Conservation (phyloP, 306 rosid species). For the Cucurbita pepo region DNA sequence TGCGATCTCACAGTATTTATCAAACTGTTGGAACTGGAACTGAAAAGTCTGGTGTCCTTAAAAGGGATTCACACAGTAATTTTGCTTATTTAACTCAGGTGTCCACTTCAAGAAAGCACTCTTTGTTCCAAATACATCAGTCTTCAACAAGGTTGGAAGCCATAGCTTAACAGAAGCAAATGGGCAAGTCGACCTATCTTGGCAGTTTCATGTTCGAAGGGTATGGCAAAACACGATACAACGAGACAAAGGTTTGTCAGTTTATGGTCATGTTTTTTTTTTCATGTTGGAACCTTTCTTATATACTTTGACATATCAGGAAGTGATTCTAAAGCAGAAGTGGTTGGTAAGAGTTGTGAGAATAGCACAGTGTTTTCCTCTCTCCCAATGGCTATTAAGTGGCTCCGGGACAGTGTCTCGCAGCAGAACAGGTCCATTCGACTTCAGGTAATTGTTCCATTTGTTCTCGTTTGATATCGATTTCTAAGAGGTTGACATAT, state of each 20-base stretch:
- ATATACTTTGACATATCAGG: slow-evolving; percentile 13
- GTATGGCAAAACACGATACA: slow-evolving; percentile 71
- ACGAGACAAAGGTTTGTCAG: slow-evolving; percentile 39
- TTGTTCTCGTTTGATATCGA: background rate
- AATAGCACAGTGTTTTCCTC: slow-evolving; percentile 75
- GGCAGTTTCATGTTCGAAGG: slow-evolving; percentile 73
- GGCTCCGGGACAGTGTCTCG: slow-evolving; percentile 60
- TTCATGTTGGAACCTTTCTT: background rate
- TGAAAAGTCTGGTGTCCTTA: background rate
- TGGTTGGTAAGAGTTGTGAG: slow-evolving; percentile 35
- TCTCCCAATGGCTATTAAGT: slow-evolving; percentile 60
- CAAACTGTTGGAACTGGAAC: background rate
- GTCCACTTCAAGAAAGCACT: slow-evolving; percentile 78
- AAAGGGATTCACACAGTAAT: background rate
- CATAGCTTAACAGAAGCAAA: slow-evolving; percentile 34
- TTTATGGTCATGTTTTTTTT: no score
- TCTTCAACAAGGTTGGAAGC: slow-evolving; percentile 66
- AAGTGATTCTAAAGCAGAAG: slow-evolving; percentile 34
- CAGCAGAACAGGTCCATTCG: slow-evolving; percentile 47
- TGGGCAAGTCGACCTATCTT: slow-evolving; percentile 60
- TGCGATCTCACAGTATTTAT: no score
- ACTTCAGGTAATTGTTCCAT: slow-evolving; percentile 41
- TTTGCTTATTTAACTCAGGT: slow-evolving; percentile 23
- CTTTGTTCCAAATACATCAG: slow-evolving; percentile 71
- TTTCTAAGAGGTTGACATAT: background rate